These are phyloP conservation scores for Colletotrichum spinosum DNA, from an alignment of 2,329 filamentous ascomycete genomes.

Conservation along the genomic window DNA sequence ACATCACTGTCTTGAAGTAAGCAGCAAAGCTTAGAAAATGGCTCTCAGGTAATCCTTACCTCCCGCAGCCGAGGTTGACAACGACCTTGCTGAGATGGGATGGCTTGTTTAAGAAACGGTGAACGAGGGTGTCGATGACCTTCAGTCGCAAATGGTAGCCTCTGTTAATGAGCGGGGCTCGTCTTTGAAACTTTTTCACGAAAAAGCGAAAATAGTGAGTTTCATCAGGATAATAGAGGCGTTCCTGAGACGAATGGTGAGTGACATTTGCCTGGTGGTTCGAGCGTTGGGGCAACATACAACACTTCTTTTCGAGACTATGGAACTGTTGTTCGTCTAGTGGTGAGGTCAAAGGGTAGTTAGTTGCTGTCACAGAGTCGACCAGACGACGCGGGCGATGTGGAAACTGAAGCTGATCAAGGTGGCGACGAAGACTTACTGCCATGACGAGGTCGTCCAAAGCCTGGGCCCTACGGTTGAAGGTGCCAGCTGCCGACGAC, in stretches of 20 bases:
- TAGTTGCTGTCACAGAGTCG: background rate
- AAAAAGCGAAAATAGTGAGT: slow-evolving; percentile 90
- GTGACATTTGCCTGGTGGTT: background rate
- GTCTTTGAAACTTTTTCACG: slow-evolving; percentile 83
- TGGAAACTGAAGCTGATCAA: background rate
- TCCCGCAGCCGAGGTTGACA: slow-evolving; percentile 89
- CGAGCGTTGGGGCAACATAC: slow-evolving; percentile 55
- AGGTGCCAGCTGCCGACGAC: too few relatives aligned
- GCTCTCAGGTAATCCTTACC: slow-evolving; percentile 65
- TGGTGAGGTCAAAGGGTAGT: slow-evolving; percentile 18
- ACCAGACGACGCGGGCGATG: background rate
- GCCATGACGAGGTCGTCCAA: slow-evolving; percentile 67
- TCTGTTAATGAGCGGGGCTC: slow-evolving; percentile 90
- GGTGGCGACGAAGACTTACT: slow-evolving; percentile 50
- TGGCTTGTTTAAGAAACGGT: slow-evolving; percentile 73
- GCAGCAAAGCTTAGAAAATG: slow-evolving; percentile 25
- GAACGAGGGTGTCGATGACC: slow-evolving; percentile 80
- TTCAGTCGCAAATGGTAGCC: slow-evolving; percentile 90
- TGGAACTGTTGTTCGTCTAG: slow-evolving; percentile 90
- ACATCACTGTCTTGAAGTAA: slow-evolving; percentile 71
- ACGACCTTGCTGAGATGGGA: slow-evolving; percentile 75
- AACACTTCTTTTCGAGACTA: slow-evolving; percentile 93
- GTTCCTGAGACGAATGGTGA: slow-evolving; percentile 43
- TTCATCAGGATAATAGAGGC: slow-evolving; percentile 81
- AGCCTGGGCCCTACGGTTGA: slow-evolving; percentile 17